phyloP scores from a whole-genome alignment of 1,139 yeast species.

The Candida albicans region DNA sequence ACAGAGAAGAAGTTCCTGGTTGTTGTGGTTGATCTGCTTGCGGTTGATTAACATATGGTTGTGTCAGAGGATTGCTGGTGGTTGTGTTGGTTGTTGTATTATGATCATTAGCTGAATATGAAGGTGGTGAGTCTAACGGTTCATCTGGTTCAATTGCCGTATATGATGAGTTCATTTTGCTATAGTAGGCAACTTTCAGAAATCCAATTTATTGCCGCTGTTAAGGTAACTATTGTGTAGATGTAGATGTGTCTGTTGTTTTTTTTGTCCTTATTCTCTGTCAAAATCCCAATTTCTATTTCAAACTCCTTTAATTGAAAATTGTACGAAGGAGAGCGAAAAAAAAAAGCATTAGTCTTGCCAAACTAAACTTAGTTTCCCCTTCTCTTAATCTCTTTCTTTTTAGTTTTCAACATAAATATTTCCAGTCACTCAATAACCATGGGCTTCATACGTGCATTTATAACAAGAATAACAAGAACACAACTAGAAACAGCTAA shows the following conservation, averaged over 20 bases:
- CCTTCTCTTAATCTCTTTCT: too few relatives aligned
- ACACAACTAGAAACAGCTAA: constrained; percentile 70
- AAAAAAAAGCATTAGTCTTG: too few relatives aligned
- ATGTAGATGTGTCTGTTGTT: too few relatives aligned
- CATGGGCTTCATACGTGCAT: constrained; percentile 17
- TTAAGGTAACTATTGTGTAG: too few relatives aligned
- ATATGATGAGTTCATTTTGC: constrained; percentile 17
- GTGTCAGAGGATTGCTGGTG: background rate
- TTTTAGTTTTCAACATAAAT: background rate
- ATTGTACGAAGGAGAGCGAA: too few relatives aligned
- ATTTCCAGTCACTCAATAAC: background rate
- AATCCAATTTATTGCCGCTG: too few relatives aligned
- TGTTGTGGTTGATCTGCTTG: constrained; percentile 3
- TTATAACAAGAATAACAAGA: constrained; percentile 44
- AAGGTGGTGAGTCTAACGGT: constrained; percentile 12
- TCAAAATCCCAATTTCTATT: background rate
- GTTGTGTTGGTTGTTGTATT: background rate
- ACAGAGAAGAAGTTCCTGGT: constrained; percentile 13
- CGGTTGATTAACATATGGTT: background rate
- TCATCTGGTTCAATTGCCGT: constrained; percentile 34
- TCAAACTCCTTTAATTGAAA: background rate
- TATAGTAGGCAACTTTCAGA: background rate
- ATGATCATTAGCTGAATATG: constrained; percentile 1
- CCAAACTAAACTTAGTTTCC: too few relatives aligned
- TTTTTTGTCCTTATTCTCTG: background rate